Evolutionary conservation across 495 filamentous ascomycete genomes (phyloP).

Genomic region (Hyaloscypha variabilis): DNA sequence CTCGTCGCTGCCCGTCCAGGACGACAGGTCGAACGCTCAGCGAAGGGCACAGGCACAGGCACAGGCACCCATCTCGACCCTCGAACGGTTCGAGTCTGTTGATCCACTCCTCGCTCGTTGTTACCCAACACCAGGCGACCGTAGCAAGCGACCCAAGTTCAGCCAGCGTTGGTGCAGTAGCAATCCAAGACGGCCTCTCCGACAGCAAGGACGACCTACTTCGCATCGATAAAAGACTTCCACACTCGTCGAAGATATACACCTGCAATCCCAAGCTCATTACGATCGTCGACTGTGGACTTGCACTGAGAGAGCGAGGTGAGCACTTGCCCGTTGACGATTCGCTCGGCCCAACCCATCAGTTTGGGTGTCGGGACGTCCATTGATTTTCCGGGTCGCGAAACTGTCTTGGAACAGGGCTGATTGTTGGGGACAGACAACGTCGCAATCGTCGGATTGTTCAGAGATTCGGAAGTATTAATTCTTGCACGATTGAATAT

Average conservation of each 20-base stretch:
- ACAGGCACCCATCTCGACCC: not conserved
- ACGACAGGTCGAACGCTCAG: not conserved
- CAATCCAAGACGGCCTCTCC: not conserved
- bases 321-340: not conserved
- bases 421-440: not conserved
- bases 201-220: not conserved
- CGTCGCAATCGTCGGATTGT: not conserved
- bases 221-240: not conserved
- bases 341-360: not conserved
- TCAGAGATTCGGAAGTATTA: not conserved
- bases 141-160: not conserved
- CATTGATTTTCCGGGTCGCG: not conserved
- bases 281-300: not conserved
- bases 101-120: not conserved
- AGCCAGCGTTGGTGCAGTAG: not conserved
- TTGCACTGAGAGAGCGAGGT: not conserved
- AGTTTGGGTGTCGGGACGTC: not conserved
- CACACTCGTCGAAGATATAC: not conserved
- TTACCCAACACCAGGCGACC: not conserved
- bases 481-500: not conserved
- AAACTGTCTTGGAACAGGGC: not conserved
- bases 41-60: too few relatives aligned
- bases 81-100: not conserved
- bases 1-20: not conserved
- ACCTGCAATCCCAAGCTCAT: not conserved